phyloP scores from a whole-genome alignment of 225 moss, liverwort and hornwort genomes.

The Ulota crispa region DNA sequence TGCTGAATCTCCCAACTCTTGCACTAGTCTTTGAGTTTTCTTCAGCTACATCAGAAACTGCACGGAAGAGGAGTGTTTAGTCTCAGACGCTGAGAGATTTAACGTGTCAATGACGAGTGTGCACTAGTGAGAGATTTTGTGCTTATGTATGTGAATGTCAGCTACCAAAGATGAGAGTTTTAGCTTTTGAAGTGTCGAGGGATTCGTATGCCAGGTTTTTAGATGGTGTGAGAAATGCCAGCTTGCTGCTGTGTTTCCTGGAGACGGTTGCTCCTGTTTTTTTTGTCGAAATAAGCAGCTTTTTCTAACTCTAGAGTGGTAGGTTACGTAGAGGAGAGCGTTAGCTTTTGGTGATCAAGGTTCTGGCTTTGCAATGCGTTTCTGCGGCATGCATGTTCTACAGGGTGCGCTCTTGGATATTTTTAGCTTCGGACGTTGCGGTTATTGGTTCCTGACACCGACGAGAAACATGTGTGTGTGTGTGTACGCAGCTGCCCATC shows the following conservation, averaged over 20 bases:
- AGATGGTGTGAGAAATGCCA: not conserved
- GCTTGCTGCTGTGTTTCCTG: not conserved
- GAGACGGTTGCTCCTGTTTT: not conserved
- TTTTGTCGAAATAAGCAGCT: not conserved
- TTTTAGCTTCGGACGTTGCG: not conserved
- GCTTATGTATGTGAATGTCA: not conserved
- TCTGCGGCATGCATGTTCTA: not conserved
- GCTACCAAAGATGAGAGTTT: not conserved
- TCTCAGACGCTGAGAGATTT: not conserved
- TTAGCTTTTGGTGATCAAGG: not conserved
- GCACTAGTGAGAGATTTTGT: not conserved
- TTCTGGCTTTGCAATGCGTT: not conserved
- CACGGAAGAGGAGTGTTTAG: too few relatives aligned
- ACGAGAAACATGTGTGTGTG: not conserved
- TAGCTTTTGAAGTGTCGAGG: not conserved
- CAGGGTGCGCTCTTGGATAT: not conserved
- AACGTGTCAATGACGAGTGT: not conserved
- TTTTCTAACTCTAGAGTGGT: not conserved
- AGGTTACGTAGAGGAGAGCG: not conserved
- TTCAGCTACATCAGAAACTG: not conserved
- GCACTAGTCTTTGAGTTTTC: not conserved
- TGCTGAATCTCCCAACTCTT: not conserved
- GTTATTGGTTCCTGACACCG: not conserved
- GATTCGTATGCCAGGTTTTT: not conserved
- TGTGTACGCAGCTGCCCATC: slow-evolving; percentile 40